These are phyloP conservation scores for Cyclocybe aegerita DNA, from an alignment of 768 basidiomycete genomes.

Conservation along the genomic window DNA sequence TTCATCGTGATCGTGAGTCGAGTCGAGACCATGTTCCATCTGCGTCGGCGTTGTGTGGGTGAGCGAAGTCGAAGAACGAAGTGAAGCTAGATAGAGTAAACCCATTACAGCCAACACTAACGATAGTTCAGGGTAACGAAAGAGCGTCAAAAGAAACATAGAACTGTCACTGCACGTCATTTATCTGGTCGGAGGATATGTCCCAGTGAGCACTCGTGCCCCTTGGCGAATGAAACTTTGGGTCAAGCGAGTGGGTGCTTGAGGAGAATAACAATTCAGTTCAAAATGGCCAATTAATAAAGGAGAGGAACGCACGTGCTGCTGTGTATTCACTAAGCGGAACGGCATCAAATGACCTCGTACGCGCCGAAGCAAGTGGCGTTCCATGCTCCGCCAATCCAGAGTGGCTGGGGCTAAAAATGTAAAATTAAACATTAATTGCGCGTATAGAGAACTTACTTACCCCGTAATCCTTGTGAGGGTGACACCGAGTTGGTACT, in stretches of 20 bases:
- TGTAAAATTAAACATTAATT: constrained; percentile 5
- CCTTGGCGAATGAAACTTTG: constrained; percentile 55
- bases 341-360: constrained; percentile 77
- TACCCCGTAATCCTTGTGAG: constrained; percentile 76
- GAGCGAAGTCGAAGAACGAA: too few relatives aligned
- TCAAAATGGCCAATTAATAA: constrained; percentile 4
- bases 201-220: constrained; percentile 45
- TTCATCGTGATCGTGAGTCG: too few relatives aligned
- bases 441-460: constrained; percentile 29
- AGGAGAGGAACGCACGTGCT: constrained; percentile 56
- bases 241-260: constrained; percentile 50
- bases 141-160: background rate
- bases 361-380: constrained; percentile 69
- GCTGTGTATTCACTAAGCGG: constrained; percentile 73
- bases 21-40: too few relatives aligned
- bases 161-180: background rate
- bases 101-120: background rate
- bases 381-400: constrained; percentile 61
- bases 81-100: too few relatives aligned
- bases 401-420: constrained; percentile 40
- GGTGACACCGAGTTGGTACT: constrained; percentile 72
- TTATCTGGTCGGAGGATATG: constrained; percentile 8
- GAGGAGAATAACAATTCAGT: constrained; percentile 12
- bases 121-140: constrained; percentile 1
- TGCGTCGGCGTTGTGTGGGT: too few relatives aligned